These are phyloP conservation scores for Aspergillus sp. DNA, from an alignment of 2,329 filamentous ascomycete species.

Conservation along the genomic window DNA sequence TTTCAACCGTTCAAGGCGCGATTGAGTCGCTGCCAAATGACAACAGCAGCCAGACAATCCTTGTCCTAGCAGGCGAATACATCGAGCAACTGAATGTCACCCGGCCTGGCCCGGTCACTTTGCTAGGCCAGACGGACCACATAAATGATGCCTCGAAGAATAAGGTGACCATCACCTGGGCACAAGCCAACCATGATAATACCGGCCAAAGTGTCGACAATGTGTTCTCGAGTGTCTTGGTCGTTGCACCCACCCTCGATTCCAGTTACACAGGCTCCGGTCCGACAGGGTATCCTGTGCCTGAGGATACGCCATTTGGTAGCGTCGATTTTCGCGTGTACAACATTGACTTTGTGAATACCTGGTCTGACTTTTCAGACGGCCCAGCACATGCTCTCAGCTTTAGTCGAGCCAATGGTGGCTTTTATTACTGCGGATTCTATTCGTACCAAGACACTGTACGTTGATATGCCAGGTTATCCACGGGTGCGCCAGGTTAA, in stretches of 20 bases:
- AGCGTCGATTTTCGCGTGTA: slow-evolving; percentile 64
- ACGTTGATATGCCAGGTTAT: background rate
- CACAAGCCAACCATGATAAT: slow-evolving; percentile 53
- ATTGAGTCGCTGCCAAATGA: slow-evolving; percentile 49
- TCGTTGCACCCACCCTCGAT: slow-evolving; percentile 64
- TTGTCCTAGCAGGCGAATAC: slow-evolving; percentile 62
- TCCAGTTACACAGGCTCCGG: slow-evolving; percentile 62
- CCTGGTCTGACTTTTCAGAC: slow-evolving; percentile 52
- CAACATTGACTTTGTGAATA: slow-evolving; percentile 66
- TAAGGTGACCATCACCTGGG: slow-evolving; percentile 59
- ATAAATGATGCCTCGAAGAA: slow-evolving; percentile 51
- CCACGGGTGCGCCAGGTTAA: background rate
- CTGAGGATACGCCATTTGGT: slow-evolving; percentile 62
- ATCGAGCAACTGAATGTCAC: slow-evolving; percentile 67
- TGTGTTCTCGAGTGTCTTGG: slow-evolving; percentile 61
- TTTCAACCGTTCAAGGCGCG: slow-evolving; percentile 48
- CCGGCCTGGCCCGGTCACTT: slow-evolving; percentile 58
- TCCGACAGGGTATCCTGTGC: slow-evolving; percentile 61
- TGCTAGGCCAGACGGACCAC: slow-evolving; percentile 58
- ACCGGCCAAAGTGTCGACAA: slow-evolving; percentile 52
- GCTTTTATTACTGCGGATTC: slow-evolving; percentile 66
- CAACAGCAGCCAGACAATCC: slow-evolving; percentile 52
- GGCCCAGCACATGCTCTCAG: slow-evolving; percentile 62
- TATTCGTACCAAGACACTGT: slow-evolving; percentile 69
- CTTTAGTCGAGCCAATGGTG: slow-evolving; percentile 63